Percentiles rank a stretch among this genome's conserved stretches.
These are phyloP conservation scores for Allomyces macrogynus DNA, from an alignment of 192 early-diverging fungal species.

Conservation along the genomic window DNA sequence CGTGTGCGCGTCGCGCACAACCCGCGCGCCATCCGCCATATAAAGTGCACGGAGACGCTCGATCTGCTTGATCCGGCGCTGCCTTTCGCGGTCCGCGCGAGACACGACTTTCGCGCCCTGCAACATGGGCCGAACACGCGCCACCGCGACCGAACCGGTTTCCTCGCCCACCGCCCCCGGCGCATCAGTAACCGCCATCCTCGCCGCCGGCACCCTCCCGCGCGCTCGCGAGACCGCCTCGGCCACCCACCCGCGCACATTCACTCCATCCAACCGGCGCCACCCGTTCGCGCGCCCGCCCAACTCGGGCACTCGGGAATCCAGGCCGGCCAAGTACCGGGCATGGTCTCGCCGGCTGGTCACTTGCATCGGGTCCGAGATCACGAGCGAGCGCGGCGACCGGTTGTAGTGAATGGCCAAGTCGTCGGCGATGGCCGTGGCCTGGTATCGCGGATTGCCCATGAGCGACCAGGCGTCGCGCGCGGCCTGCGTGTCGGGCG, in stretches of 20 bases:
- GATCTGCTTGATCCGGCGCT: not conserved
- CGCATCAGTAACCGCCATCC: no score
- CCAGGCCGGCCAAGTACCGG: not conserved
- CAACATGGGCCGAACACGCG: not conserved
- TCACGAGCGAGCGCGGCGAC: no score
- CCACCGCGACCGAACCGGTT: not conserved
- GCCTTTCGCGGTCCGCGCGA: not conserved
- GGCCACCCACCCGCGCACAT: no score
- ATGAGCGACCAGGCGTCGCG: not conserved
- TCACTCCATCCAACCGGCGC: not conserved
- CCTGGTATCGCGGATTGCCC: not conserved
- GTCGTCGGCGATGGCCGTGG: not conserved
- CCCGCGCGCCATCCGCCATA: not conserved
- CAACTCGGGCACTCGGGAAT: not conserved
- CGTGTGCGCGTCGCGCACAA: not conserved
- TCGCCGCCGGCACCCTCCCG: not conserved
- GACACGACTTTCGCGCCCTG: not conserved
- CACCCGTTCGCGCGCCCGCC: not conserved
- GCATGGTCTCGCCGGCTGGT: not conserved
- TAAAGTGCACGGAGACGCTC: not conserved
- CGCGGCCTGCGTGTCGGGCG: not conserved
- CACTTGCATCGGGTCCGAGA: not conserved
- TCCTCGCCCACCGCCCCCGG: not conserved
- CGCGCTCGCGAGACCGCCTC: not conserved
- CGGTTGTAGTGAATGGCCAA: not conserved